Conservation (phyloP, 257 asterid species). For the Ophiorrhiza pumila region DNA sequence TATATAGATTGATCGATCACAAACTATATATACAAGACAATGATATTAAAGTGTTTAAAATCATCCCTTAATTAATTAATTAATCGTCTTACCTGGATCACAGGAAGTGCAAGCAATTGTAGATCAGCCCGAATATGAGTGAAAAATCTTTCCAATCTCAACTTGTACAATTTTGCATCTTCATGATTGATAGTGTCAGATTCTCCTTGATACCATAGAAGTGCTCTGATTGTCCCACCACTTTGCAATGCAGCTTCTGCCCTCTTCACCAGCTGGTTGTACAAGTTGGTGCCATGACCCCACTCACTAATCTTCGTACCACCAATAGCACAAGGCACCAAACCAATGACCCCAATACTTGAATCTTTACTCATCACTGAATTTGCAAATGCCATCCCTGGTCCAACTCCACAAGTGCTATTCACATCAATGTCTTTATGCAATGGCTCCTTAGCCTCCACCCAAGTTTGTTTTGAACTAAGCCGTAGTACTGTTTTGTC, state of each 20-base stretch:
- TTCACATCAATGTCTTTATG: slow-evolving; percentile 60
- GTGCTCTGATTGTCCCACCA: slow-evolving; percentile 34
- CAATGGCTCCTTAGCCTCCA: slow-evolving; percentile 72
- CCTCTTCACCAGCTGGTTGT: slow-evolving; percentile 28
- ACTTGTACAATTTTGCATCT: slow-evolving; percentile 29
- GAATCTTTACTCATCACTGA: slow-evolving; percentile 29
- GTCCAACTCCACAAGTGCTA: slow-evolving; percentile 72
- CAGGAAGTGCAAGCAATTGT: slow-evolving; percentile 25
- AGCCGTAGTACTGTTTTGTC: slow-evolving; percentile 43
- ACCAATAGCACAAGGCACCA: slow-evolving; percentile 46
- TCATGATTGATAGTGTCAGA: slow-evolving; percentile 30
- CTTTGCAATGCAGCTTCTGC: slow-evolving; percentile 28
- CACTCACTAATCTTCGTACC: slow-evolving; percentile 35
- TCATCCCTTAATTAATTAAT: not conserved
- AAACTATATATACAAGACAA: too few relatives aligned
- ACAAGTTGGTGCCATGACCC: slow-evolving; percentile 26
- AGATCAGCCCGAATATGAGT: slow-evolving; percentile 30
- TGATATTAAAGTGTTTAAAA: too few relatives aligned
- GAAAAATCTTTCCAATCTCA: slow-evolving; percentile 30
- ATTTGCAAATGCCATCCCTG: slow-evolving; percentile 73
- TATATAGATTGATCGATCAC: too few relatives aligned
- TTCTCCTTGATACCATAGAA: slow-evolving; percentile 46
- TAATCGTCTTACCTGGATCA: slow-evolving; percentile 33
- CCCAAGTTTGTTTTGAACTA: slow-evolving; percentile 39
- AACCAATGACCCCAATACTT: slow-evolving; percentile 51